Evolutionary conservation across 352 stramenopile species (phyloP).

Genomic region (Phytophthora brassicae): DNA sequence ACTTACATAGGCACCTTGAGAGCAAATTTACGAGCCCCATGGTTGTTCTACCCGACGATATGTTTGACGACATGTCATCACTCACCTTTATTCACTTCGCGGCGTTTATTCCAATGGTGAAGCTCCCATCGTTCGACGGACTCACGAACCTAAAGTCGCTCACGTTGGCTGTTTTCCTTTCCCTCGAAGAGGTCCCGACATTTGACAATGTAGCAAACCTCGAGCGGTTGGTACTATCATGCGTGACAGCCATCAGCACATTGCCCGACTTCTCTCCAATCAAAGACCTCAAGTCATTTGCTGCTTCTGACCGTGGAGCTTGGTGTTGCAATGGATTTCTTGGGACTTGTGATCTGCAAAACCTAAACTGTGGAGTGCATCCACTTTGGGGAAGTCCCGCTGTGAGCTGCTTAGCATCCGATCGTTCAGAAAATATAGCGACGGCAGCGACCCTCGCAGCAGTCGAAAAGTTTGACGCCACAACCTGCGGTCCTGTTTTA

Average conservation of each 20-base stretch:
- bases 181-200: slow-evolving; percentile 9
- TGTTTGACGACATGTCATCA: slow-evolving; percentile 32
- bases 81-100: slow-evolving; percentile 34
- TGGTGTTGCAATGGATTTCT: slow-evolving; percentile 37
- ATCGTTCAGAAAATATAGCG: background rate
- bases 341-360: slow-evolving; percentile 8
- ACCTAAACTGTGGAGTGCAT: slow-evolving; percentile 4
- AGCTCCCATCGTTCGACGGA: slow-evolving; percentile 20
- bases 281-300: slow-evolving; percentile 14
- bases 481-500: background rate
- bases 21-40: slow-evolving; percentile 2
- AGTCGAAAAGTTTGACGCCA: background rate
- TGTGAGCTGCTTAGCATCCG: slow-evolving; percentile 1
- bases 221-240: slow-evolving; percentile 19
- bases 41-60: slow-evolving; percentile 13
- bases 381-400: slow-evolving; percentile 10
- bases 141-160: slow-evolving; percentile 29
- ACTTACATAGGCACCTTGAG: slow-evolving; percentile 16
- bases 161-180: slow-evolving; percentile 15
- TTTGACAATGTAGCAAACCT: slow-evolving; percentile 19
- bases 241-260: background rate
- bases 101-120: background rate
- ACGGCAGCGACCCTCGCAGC: background rate
- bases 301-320: background rate
- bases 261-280: slow-evolving; percentile 17